Evolutionary conservation across 768 basidiomycete species (phyloP), one percentile per base, ranked within the genome.

Genomic region (Russula brevipes): DNA sequence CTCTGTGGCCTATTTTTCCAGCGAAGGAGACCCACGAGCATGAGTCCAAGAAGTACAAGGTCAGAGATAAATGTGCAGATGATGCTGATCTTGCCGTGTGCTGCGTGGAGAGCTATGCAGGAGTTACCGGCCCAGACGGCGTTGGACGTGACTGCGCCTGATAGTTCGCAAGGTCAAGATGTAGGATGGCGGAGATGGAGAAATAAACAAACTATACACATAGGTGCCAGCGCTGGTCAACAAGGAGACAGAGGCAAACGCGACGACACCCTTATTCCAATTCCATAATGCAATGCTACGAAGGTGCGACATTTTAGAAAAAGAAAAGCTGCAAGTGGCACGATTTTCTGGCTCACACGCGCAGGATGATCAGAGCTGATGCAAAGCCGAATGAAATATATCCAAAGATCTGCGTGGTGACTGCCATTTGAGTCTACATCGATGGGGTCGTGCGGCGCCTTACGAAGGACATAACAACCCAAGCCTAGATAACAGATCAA

Each of bases 361-460:
- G 64, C 17, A 65, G 52, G 30, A 63, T 46, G 19, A 65, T 44
- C 24, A 65, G 39, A 8, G 64, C 38, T 38, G 64, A 65, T 33
- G 64, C 55, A 4, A 51, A 65, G n/a, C 31, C n/a, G 39, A 57
- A 53, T 41, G 64, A 53, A 24, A 63, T 17, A 47, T 63, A 54
- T 46, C 38, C 61, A 30, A 58, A 54, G 36, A 36, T 10, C 64
- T 65, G 41, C 10, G 19, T 11, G 45, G 31, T 16, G 5, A 54
- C 39, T 1, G 14, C 35, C 19, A 36, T n/a, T 54, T 19, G 46
- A 46, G 45, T 39, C 8, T 16, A 35, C 24, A 44, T 17, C 52
- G 30, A 19, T 36, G 16, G 7, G 39, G 8, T 11, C 17, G 30
- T 5, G 17, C 7, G 11, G 9, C 10, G 38, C 10, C 64, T 63